Evolutionary conservation across 2,329 filamentous ascomycete species (phyloP).

Genomic region (Botrytis fabae): DNA sequence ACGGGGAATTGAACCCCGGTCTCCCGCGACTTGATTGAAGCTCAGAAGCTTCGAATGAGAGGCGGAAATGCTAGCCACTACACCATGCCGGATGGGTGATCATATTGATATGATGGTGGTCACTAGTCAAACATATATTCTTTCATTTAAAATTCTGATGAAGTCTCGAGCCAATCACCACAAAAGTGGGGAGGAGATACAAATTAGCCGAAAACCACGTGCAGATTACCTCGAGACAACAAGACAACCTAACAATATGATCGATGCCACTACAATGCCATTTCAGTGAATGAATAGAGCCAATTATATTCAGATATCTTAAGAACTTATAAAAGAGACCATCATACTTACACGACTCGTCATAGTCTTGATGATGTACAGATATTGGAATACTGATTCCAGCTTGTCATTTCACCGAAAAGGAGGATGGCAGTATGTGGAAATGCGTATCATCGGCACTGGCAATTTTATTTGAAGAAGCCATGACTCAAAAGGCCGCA

Average conservation of each 20-base stretch:
- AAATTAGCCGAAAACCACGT: not conserved
- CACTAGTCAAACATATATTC: too few relatives aligned
- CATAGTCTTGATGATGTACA: not conserved
- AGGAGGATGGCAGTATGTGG: not conserved
- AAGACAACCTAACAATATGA: not conserved
- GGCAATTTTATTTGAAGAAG: not conserved
- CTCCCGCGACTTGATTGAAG: constrained; percentile 4
- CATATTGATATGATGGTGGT: fast-evolving
- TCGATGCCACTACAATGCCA: not conserved
- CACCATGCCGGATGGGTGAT: constrained; percentile 4
- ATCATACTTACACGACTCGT: not conserved
- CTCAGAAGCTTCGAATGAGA: not conserved
- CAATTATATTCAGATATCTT: not conserved
- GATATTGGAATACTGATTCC: too few relatives aligned
- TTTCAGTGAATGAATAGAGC: not conserved
- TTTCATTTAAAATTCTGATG: too few relatives aligned
- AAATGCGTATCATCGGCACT: not conserved
- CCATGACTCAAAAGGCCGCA: too few relatives aligned
- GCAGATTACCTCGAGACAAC: too few relatives aligned
- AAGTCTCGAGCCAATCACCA: not conserved
- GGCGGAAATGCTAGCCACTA: constrained; percentile 24
- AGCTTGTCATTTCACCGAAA: not conserved
- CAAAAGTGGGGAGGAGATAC: not conserved
- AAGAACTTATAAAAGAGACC: not conserved
- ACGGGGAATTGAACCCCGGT: constrained; percentile 24